Evolutionary conservation across 148 eudicot genomes (phyloP), one percentile per base, ranked within the genome.

Genomic region (Rhododendron henanense): DNA sequence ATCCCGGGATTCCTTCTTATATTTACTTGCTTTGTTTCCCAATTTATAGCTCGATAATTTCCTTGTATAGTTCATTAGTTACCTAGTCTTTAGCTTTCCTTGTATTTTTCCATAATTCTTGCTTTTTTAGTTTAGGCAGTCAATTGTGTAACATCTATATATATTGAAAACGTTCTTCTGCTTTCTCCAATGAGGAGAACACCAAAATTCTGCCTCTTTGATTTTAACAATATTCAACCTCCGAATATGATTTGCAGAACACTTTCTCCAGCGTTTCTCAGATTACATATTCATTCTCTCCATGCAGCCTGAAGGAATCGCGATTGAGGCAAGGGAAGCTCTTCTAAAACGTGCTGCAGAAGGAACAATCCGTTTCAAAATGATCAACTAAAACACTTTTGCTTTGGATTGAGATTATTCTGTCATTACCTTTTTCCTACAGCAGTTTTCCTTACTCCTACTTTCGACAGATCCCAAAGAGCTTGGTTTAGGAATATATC

Each of bases 281-380:
- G 9, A 47, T 51, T 53, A 44, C 41, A 47, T 39, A 31, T 81
- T 8, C 88, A 31, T 31, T 5, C 76, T 81, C 21, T 28, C n/a
- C 73, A 48, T 91, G 31, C 86, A 97, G 99, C 93, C 95, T 74
- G 92, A 95, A 91, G 99, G 99, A 84, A 92, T 97, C 15, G 93
- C 96, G 63, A 86, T 95, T 51, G 98, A 95, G 86, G 99, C 98
- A 51, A 91, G 99, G 89, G 92, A 93, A 87, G 25, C 84, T 88
- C 93, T 97, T 78, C 90, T 95, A 81, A 81, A 91, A 59, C 96
- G 98, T 31, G 99, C 98, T 39, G 77, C 98, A 10, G 89, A 93
- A 78, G 99, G 98, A 88, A 91, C 98, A 35, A 88, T 93, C 84
- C 94, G 93, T 83, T 97, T 97, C 85, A 88, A 89, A 61, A 93